Conservation (phyloP, 1,284 basidiomycete genomes). For the Trametes polyzona region DNA sequence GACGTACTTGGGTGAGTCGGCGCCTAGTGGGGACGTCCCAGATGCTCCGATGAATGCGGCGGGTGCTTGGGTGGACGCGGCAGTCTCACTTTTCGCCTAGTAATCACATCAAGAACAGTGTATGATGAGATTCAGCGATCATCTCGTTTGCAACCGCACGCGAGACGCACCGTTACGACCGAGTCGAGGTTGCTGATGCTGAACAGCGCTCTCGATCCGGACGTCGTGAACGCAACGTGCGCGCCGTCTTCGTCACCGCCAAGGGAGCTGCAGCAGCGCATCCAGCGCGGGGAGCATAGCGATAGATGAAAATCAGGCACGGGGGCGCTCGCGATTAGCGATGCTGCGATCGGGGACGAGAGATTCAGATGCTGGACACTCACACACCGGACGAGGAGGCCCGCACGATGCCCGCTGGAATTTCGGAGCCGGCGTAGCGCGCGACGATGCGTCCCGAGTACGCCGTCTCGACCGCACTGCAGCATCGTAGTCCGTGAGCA, state of each 20-base stretch:
- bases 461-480: conserved; percentile 7
- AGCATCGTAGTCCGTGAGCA: background rate
- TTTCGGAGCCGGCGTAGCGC: conserved; percentile 8
- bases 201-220: conserved; percentile 13
- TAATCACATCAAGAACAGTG: background rate
- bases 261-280: conserved; percentile 6
- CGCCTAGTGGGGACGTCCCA: conserved; percentile 14
- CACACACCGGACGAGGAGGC: conserved; percentile 24
- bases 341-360: conserved; percentile 7
- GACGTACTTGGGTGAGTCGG: conserved; percentile 19
- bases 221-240: conserved; percentile 15
- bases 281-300: conserved; percentile 1
- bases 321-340: conserved; percentile 12
- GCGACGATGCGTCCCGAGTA: conserved; percentile 19
- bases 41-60: conserved; percentile 12
- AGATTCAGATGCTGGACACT: conserved; percentile 3
- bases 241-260: conserved; percentile 3
- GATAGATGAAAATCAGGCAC: conserved; percentile 21
- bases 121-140: background rate
- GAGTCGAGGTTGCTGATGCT: conserved; percentile 11
- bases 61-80: background rate
- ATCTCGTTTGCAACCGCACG: background rate
- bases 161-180: background rate
- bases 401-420: conserved; percentile 14
- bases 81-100: background rate